Base-by-base conservation (phyloP, 1,139 yeast species). In the Insectozyma bohioensis region DNA sequence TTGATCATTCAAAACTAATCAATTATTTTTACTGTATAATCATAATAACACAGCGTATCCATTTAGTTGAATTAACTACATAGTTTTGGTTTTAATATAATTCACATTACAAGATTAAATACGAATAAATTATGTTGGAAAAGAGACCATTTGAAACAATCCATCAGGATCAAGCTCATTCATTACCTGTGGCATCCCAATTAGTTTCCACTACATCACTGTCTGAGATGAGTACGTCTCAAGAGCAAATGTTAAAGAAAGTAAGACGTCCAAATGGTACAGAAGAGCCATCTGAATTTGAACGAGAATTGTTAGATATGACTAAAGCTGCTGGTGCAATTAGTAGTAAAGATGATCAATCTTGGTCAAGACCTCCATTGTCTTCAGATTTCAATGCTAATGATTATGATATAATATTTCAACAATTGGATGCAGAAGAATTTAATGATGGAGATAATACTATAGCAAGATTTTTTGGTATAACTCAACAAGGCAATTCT, bases 341-440 rank as follows among this genome's bases (percentile, higher is more conserved):
- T 12, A 56, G 52, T 10, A 47, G 44, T 14, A 66, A 61, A 33
- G 72, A 63, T 33, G 76, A 68, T 36, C 87, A 81, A 49, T 50
- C 50, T 20, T 82, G 90, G 88, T 60, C 75, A 12, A 72, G 92
- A 28, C 86, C 76, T 1, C 41, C 78, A 0, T 52, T 75, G 12
- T 70, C 85, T 2, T 44, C 48, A 0, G 65, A 63, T 21, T 78
- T 80, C 44, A 64, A 74, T 40, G 71, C 83, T 0, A 42, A 51
- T 0, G 53, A 58, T 1, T 49, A 58, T 15, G 87, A 84, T 45
- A 70, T 88, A 12, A 66, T 73, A 1, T 92, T 94, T 56, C 98
- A 92, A 57, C 98, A 92, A 52, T 68, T 94, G 47, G 98, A 94
- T 58, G 96, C 95, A 1, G 98, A 92, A 52, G 98, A 92, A 50